Base-by-base conservation (phyloP, 345 rosid genomes). In the Passiflora organensis region DNA sequence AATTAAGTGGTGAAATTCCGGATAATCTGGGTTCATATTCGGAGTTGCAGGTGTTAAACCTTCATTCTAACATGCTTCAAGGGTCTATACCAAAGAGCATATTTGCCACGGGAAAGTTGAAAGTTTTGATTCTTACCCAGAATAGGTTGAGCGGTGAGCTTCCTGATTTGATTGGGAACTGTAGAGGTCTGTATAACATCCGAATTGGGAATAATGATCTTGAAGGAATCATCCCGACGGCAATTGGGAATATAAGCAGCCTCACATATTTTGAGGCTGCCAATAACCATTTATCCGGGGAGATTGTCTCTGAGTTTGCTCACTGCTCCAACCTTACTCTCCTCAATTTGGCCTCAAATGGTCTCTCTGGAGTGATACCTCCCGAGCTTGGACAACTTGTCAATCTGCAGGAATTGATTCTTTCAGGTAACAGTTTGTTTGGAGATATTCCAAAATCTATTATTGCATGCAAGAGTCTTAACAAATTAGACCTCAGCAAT, bases 261-360 rank as follows among this genome's bases (percentile, higher is more conserved):
- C 93, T 91, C 58, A 76, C 99, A 0, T 91, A 88, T 64, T 91
- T 91, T 60, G 99, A 91, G 76, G 99, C 90, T 2, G 77, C 85
- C 65, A 80, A 81, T 41, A 91, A 91, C 79, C 71, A 73, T 67
- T 80, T 91, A 23, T 88, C 99, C 13, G 95, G 99, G 62, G 81
- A 80, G 62, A 70, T 93, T 66, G 81, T 80, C 48, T 49, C 86
- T 0, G 99, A 80, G 66, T 82, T 93, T 65, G 68, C 94, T 38
- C 77, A 36, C 44, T 93, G 99, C 78, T 64, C 84, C 43, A 93
- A 93, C 52, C 86, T 93, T 49, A 93, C 94, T 37, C 85, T 93
- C 43, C 73, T 93, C 50, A 93, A 93, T 62, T 57, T 93, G 53
- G 96, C 94, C 43, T 78, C 85, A 6, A 93, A 93, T 68, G 95